These are phyloP conservation scores for Sherardia arvensis DNA, from an alignment of 257 asterid species.

Conservation along the genomic window DNA sequence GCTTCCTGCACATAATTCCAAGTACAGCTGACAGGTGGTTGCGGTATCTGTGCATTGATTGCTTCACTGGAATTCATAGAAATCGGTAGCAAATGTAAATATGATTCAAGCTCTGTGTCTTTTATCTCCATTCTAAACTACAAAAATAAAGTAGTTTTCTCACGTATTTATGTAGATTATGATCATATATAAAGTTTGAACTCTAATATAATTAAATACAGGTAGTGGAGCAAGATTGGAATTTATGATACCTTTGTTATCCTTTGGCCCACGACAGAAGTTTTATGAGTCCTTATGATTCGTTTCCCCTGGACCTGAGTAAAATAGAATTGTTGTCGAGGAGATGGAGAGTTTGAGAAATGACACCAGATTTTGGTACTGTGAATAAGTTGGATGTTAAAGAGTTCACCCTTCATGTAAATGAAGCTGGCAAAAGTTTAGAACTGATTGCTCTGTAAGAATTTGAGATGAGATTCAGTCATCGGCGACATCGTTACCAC, in stretches of 20 bases:
- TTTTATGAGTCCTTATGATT: neutral
- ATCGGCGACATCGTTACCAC: too few species aligned
- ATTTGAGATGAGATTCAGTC: too few species aligned
- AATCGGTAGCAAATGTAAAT: conserved; percentile 9
- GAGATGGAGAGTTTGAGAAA: too few species aligned
- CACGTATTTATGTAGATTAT: neutral
- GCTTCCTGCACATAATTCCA: conserved; percentile 9
- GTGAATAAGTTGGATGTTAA: too few species aligned
- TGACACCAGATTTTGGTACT: too few species aligned
- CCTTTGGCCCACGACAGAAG: neutral
- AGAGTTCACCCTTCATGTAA: too few species aligned
- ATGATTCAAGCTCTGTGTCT: neutral
- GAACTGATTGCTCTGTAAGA: too few species aligned
- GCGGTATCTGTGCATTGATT: neutral
- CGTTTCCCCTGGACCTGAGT: neutral
- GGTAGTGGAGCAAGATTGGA: neutral
- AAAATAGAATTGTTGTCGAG: too few species aligned
- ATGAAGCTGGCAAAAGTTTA: too few species aligned
- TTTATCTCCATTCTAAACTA: neutral
- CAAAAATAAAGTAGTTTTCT: neutral
- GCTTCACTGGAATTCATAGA: conserved; percentile 1
- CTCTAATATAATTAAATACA: neutral
- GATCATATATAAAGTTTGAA: neutral
- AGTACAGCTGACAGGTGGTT: neutral
- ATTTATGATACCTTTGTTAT: neutral